Evolutionary conservation across 768 basidiomycete species (phyloP), one percentile per base, ranked within the genome.

Genomic region (Mycena galericulata): DNA sequence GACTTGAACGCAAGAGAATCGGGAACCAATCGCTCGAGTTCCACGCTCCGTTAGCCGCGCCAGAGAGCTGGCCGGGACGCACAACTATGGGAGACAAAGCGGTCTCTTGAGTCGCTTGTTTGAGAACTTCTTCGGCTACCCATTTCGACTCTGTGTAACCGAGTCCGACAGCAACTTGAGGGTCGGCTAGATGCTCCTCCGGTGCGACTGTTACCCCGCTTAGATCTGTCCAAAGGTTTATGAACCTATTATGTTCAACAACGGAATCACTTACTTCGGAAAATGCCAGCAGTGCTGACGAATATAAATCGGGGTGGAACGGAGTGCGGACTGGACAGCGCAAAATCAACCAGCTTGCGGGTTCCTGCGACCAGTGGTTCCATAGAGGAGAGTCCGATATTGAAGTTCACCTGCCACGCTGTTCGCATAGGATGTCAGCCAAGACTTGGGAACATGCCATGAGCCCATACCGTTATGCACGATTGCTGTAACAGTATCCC

Each of bases 111-210:
- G 74, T 71, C 1, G 81, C 84, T 1, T 45, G 61, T 27, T 73
- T 57, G 11, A 83, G 70, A 10, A 84, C 71, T 53, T 75, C 69
- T 55, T 84, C 83, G 0, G 80, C 79, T 3, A 82, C 82, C 78
- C 82, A 84, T 73, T 85, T 85, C 1, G 80, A 81, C 67, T 83
- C 79, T 2, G 77, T 71, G 59, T 84, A 84, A 0, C 84, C 84
- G 8, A 36, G 34, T 2, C 78, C 79, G 17, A 80, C 65, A 0
- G 82, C 79, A 30, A 75, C 61, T 14, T 43, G 63, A 0, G 81
- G 72, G 40, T 78, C 74, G 17, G 72, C 11, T 20, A 79, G 38
- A 9, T 69, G 59, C 0, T 41, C 54, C 68, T 82, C 81, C 1
- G 78, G 79, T 5, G 72, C 74, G 6, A 59, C 41, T 32, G 66